phyloP scores from a whole-genome alignment of 345 rosid species.

The Triadica sebifera region DNA sequence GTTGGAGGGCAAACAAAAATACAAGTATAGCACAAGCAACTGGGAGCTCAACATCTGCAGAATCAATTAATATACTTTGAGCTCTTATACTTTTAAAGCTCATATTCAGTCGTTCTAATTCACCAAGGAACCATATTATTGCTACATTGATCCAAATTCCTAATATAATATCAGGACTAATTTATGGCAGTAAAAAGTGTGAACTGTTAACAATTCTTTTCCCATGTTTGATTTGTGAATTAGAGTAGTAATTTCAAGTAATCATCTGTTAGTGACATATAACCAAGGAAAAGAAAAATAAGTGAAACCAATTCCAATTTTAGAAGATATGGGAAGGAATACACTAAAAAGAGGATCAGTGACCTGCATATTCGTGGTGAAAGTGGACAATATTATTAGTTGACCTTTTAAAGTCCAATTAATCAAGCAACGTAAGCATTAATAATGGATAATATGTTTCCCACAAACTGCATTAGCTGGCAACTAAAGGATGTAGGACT shows the following conservation, averaged over 20 bases:
- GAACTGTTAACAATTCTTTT: too few relatives aligned
- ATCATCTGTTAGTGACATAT: too few relatives aligned
- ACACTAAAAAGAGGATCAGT: neutral
- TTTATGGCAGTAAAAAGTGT: neutral
- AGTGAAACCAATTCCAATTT: too few relatives aligned
- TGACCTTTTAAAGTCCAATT: neutral
- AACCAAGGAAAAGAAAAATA: too few relatives aligned
- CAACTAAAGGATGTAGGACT: constrained; percentile 18
- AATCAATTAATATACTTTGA: neutral
- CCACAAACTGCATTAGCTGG: neutral
- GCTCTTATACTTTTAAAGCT: neutral
- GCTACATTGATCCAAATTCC: neutral
- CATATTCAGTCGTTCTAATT: too few relatives aligned
- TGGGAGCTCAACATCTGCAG: constrained; percentile 21
- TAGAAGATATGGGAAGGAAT: too few relatives aligned
- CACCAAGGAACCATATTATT: neutral
- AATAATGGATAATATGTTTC: constrained; percentile 6
- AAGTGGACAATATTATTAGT: neutral
- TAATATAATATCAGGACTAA: neutral
- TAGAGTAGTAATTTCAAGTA: too few relatives aligned
- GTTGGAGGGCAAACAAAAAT: constrained; percentile 44
- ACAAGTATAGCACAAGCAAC: constrained; percentile 38
- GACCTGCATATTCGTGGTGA: neutral
- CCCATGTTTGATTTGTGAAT: too few relatives aligned
- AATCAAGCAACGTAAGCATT: neutral